These are phyloP conservation scores for Knoxia roxburghii DNA, from an alignment of 257 asterid species.

Conservation along the genomic window DNA sequence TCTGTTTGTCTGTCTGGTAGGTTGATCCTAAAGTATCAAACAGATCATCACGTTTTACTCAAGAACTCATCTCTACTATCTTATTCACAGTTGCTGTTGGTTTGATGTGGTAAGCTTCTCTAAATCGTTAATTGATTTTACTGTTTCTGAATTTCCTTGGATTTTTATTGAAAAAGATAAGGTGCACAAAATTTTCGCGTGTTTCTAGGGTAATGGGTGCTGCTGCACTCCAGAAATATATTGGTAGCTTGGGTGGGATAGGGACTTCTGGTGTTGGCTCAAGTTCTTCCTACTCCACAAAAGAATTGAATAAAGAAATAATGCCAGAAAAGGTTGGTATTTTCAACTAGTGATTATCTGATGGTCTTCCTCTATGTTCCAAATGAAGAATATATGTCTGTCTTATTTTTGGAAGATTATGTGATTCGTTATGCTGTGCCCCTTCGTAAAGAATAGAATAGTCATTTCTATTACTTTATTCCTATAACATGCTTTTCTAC, in stretches of 20 bases:
- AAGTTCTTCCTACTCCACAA: slow-evolving; percentile 78
- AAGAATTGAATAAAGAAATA: slow-evolving; percentile 80
- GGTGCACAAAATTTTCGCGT: slow-evolving; percentile 8
- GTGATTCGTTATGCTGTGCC: neutral
- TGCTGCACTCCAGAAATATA: slow-evolving; percentile 88
- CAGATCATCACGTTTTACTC: slow-evolving; percentile 70
- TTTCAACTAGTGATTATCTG: neutral
- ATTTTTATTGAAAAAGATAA: neutral
- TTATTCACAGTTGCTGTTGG: slow-evolving; percentile 77
- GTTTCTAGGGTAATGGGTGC: slow-evolving; percentile 64
- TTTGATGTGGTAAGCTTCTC: slow-evolving; percentile 63
- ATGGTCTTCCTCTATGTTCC: neutral
- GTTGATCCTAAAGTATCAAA: slow-evolving; percentile 73
- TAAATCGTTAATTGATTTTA: neutral
- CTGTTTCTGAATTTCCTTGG: too few relatives aligned
- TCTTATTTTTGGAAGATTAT: neutral
- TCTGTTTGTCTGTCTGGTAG: slow-evolving; percentile 39
- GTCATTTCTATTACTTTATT: neutral
- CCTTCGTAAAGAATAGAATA: neutral
- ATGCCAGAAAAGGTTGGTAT: slow-evolving; percentile 74
- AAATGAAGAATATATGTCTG: neutral
- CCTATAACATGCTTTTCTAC: neutral
- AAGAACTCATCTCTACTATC: slow-evolving; percentile 73
- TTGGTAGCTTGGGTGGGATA: slow-evolving; percentile 90
- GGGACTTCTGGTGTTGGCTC: slow-evolving; percentile 96